phyloP scores from a whole-genome alignment of 306 rosid species.

The Castanea crenata region DNA sequence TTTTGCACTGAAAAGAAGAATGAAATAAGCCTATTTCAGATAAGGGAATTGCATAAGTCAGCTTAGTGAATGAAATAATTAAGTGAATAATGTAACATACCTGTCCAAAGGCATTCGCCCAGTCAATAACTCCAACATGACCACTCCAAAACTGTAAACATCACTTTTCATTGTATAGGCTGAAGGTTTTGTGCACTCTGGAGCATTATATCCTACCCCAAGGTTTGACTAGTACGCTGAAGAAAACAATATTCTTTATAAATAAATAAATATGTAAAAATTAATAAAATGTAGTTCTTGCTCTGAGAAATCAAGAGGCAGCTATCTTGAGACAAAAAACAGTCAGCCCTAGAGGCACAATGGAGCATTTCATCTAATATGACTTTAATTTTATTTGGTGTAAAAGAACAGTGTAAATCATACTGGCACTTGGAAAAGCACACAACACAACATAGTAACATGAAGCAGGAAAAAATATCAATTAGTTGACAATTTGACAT shows the following conservation, averaged over 20 bases:
- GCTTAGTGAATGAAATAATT: background rate
- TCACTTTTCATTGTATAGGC: constrained; percentile 74
- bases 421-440: background rate
- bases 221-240: constrained; percentile 69
- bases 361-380: background rate
- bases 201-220: constrained; percentile 84
- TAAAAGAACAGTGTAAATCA: background rate
- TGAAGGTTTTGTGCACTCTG: constrained; percentile 70
- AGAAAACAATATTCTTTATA: background rate
- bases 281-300: background rate
- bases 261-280: background rate
- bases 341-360: background rate
- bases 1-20: constrained; percentile 44
- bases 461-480: background rate
- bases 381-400: background rate
- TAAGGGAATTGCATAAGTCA: background rate
- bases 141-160: constrained; percentile 84
- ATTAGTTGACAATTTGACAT: background rate
- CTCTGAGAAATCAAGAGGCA: background rate
- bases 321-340: background rate
- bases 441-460: background rate
- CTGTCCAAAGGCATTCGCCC: constrained; percentile 85
- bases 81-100: constrained; percentile 30
- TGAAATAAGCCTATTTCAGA: constrained; percentile 1
- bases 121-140: constrained; percentile 82